Evolutionary conservation across 768 basidiomycete genomes (phyloP).

Genomic region (Xanthoconium purpureum): DNA sequence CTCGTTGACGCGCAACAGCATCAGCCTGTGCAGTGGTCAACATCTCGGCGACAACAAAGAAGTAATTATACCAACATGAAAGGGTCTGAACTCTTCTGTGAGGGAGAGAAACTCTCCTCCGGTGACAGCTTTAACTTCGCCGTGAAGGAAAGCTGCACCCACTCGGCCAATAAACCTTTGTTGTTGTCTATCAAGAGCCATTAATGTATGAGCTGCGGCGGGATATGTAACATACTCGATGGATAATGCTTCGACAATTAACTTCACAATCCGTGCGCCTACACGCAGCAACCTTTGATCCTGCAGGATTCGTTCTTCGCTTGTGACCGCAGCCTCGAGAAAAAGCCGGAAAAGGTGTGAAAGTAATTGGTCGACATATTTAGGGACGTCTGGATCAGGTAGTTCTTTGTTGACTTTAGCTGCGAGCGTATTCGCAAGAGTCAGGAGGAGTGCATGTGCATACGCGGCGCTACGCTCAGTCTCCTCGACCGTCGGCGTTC

Average conservation of each 20-base stretch:
- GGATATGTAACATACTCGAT: constrained; percentile 52
- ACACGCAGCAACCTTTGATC: constrained; percentile 39
- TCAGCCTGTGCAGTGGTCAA: constrained; percentile 12
- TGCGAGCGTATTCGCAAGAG: constrained; percentile 60
- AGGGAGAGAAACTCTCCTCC: constrained; percentile 49
- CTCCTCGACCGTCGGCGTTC: constrained; percentile 30
- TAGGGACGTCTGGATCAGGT: constrained; percentile 69
- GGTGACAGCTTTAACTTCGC: constrained; percentile 47
- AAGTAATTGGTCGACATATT: constrained; percentile 76
- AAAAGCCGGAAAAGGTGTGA: constrained; percentile 68
- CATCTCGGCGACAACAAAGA: not conserved
- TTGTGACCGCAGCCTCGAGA: constrained; percentile 38
- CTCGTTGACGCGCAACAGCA: constrained; percentile 44
- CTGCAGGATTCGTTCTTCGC: constrained; percentile 24
- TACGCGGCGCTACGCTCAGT: constrained; percentile 74
- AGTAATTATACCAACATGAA: constrained; percentile 40
- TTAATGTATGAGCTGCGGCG: not conserved
- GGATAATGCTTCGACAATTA: constrained; percentile 62
- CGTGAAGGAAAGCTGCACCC: constrained; percentile 38
- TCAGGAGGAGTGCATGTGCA: constrained; percentile 75
- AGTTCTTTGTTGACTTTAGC: constrained; percentile 42
- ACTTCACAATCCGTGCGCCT: constrained; percentile 62
- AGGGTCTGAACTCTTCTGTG: constrained; percentile 42
- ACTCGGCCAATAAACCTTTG: constrained; percentile 49
- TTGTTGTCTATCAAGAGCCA: constrained; percentile 48